Base-by-base conservation (phyloP, 306 rosid species). In the Castanopsis chinensis region DNA sequence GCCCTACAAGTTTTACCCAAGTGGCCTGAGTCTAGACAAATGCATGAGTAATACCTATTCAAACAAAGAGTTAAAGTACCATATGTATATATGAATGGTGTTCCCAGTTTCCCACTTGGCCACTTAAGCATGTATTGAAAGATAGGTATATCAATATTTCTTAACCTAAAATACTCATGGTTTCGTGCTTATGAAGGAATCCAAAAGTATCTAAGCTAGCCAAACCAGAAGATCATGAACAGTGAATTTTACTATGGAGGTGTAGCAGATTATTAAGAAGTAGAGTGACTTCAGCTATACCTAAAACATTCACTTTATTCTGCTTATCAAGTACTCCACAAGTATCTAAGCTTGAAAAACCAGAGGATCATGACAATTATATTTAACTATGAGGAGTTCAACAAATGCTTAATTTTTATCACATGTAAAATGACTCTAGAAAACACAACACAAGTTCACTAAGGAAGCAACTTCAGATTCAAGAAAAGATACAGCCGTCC, bases 41-140 rank as follows among this genome's bases (percentile, higher is more conserved):
- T 33, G 28, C 27, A 60, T 72, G 72, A 23, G 37, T 45, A 27
- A 63, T 49, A 13, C 53, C 53, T 49, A 49, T 10, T 49, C 69
- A 82, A 1, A 64, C 79, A 59, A 76, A 20, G 81, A 51, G 70
- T 27, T 71, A 81, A 69, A 35, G 77, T 68, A 75, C 54, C 60
- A 54, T 37, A 33, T 41, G 64, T 55, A 51, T 33, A 81, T 49
- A 49, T 2, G 15, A 49, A 12, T 49, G 53, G 53, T 13, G 1
- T 49, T 49, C 15, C 53, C 53, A 49, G 12, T 49, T 49, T 49
- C 14, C 53, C 53, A 49, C 53, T 49, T 12, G 53, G 4, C 53
- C 53, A 12, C 53, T 3, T 12, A 11, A 49, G 53, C 13, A 45
- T 45, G 4, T 45, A 12, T 11, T 45, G 15, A 45, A 45, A 45